phyloP scores from a whole-genome alignment of 2,329 filamentous ascomycete species.

The Hypomyces rosellus region DNA sequence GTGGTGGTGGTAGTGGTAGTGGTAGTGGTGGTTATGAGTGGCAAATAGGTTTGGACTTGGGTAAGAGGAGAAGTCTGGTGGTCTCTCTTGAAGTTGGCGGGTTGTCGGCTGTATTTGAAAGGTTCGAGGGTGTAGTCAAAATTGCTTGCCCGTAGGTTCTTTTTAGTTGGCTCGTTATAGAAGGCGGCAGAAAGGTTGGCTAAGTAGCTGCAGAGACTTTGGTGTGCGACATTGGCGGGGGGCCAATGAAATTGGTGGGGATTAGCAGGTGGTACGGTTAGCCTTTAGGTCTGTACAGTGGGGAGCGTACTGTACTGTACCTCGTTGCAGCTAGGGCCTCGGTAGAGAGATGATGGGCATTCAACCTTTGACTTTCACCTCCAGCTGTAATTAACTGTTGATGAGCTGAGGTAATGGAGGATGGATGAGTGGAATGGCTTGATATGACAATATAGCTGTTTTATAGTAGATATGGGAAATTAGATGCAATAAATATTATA shows the following conservation, averaged over 20 bases:
- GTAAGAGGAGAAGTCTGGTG: constrained; percentile 8
- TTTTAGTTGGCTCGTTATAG: constrained; percentile 1
- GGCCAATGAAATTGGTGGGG: constrained; percentile 24
- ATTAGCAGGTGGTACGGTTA: constrained; percentile 16
- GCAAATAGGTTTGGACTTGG: constrained; percentile 6
- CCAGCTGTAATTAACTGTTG: no score
- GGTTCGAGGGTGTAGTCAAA: constrained; percentile 13
- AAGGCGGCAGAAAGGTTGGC: constrained; percentile 23
- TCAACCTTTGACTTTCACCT: not conserved
- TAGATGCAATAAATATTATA: no score
- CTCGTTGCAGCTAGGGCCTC: constrained; percentile 18
- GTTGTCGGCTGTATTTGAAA: constrained; percentile 12
- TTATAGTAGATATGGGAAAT: no score
- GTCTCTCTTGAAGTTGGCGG: constrained; percentile 2
- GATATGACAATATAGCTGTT: no score
- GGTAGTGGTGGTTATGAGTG: constrained; percentile 7
- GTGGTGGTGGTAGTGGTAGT: constrained; percentile 25
- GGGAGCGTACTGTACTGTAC: no score
- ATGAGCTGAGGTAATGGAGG: no score
- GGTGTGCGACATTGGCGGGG: no score
- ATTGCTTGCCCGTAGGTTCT: no score
- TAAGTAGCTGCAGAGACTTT: constrained; percentile 13
- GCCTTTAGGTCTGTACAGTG: no score
- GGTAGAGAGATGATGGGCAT: constrained; percentile 15
- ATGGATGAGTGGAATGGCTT: not conserved